These are phyloP conservation scores for Geopyxis carbonaria DNA, from an alignment of 495 filamentous ascomycete species.

Conservation along the genomic window DNA sequence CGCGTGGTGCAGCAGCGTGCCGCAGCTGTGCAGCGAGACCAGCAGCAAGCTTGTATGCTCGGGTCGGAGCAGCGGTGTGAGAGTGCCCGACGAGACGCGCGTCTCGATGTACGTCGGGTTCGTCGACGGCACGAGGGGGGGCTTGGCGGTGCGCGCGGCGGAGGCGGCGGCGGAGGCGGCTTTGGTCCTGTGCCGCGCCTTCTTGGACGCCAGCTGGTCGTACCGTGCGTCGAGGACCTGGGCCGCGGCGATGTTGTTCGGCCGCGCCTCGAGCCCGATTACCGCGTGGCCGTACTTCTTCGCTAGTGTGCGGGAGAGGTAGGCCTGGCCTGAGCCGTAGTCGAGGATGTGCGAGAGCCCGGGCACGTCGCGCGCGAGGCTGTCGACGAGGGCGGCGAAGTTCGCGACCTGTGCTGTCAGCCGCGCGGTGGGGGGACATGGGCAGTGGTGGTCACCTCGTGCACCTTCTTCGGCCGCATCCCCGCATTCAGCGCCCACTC, in stretches of 20 bases:
- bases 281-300: constrained; percentile 75
- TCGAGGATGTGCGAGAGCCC: constrained; percentile 77
- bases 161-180: neutral
- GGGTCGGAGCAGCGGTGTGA: constrained; percentile 5
- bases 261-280: constrained; percentile 76
- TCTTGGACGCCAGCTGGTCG: constrained; percentile 58
- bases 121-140: constrained; percentile 13
- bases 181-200: constrained; percentile 39
- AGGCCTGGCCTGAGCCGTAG: constrained; percentile 92
- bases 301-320: constrained; percentile 75
- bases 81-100: neutral
- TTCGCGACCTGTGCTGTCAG: constrained; percentile 30
- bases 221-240: constrained; percentile 63
- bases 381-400: constrained; percentile 29
- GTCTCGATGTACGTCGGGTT: constrained; percentile 11
- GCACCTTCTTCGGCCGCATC: constrained; percentile 92
- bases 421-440: constrained; percentile 25
- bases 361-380: constrained; percentile 36
- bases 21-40: constrained; percentile 90
- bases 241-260: constrained; percentile 69
- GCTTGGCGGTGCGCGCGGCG: neutral
- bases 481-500: constrained; percentile 45
- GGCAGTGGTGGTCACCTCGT: constrained; percentile 55
- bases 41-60: constrained; percentile 46
- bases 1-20: constrained; percentile 89